phyloP scores from a whole-genome alignment of 345 rosid genomes.

The Psidium guajava region DNA sequence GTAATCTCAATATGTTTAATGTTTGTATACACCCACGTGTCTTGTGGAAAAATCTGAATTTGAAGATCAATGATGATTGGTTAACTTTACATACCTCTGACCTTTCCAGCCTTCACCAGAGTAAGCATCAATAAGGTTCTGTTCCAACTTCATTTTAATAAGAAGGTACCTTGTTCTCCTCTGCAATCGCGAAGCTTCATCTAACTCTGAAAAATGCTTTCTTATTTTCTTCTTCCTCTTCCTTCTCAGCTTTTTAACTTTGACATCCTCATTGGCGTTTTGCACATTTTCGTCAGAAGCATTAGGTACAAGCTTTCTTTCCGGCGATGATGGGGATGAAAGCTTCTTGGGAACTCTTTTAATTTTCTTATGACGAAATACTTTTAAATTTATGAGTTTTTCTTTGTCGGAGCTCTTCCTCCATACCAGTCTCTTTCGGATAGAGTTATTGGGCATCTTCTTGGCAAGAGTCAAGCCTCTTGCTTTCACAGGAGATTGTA shows the following conservation, averaged over 20 bases:
- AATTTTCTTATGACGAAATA: constrained; percentile 6
- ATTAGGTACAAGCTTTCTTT: neutral
- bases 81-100: constrained; percentile 58
- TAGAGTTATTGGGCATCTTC: constrained; percentile 4
- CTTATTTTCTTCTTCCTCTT: constrained; percentile 40
- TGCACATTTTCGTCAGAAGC: neutral
- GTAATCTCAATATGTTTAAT: neutral
- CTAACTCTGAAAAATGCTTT: constrained; percentile 38
- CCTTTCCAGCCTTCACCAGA: constrained; percentile 99
- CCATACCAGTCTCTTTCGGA: constrained; percentile 8
- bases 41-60: neutral
- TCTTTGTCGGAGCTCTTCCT: constrained; percentile 7
- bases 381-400: constrained; percentile 3
- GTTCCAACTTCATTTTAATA: constrained; percentile 91
- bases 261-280: constrained; percentile 10
- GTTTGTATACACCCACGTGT: neutral
- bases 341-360: constrained; percentile 17
- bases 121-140: constrained; percentile 96
- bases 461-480: constrained; percentile 12
- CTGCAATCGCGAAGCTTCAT: constrained; percentile 76
- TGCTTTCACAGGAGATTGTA: constrained; percentile 15
- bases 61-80: neutral
- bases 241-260: constrained; percentile 26
- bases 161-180: constrained; percentile 81
- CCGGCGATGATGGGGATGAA: neutral